phyloP scores from a whole-genome alignment of 768 basidiomycete species.

The Lentinula boryana region DNA sequence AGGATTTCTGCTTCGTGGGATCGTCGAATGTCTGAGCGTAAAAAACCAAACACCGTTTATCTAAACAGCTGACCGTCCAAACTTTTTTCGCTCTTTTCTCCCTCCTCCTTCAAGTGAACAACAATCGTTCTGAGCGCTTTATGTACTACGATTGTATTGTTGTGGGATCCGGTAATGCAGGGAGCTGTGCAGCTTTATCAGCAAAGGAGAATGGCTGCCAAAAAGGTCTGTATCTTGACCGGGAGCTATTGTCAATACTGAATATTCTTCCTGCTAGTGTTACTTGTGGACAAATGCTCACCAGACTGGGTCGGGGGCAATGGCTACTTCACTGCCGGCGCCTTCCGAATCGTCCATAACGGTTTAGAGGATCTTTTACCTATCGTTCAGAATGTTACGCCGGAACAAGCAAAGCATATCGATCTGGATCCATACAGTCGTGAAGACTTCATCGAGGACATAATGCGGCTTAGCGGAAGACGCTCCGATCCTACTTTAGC shows the following conservation, averaged over 20 bases:
- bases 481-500: conserved; percentile 46
- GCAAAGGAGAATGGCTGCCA: conserved; percentile 54
- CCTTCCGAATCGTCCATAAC: conserved; percentile 55
- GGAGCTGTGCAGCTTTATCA: conserved; percentile 57
- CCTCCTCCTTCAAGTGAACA: not conserved
- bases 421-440: conserved; percentile 56
- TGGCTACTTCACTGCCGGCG: conserved; percentile 68
- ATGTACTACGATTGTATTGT: conserved; percentile 46
- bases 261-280: conserved; percentile 25
- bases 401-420: conserved; percentile 36
- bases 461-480: conserved; percentile 52
- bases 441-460: conserved; percentile 47
- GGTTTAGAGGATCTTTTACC: conserved; percentile 57
- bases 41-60: not conserved
- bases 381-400: conserved; percentile 41
- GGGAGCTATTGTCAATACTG: not conserved
- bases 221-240: conserved; percentile 27
- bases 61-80: not conserved
- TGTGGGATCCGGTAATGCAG: conserved; percentile 63
- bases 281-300: conserved; percentile 63
- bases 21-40: not conserved
- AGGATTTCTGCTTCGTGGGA: not conserved
- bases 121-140: not conserved
- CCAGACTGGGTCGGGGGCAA: conserved; percentile 64
- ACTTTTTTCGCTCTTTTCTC: not conserved